Evolutionary conservation across 1,284 basidiomycete genomes (phyloP), one percentile per base, ranked within the genome.

Genomic region (Tilletia indica): DNA sequence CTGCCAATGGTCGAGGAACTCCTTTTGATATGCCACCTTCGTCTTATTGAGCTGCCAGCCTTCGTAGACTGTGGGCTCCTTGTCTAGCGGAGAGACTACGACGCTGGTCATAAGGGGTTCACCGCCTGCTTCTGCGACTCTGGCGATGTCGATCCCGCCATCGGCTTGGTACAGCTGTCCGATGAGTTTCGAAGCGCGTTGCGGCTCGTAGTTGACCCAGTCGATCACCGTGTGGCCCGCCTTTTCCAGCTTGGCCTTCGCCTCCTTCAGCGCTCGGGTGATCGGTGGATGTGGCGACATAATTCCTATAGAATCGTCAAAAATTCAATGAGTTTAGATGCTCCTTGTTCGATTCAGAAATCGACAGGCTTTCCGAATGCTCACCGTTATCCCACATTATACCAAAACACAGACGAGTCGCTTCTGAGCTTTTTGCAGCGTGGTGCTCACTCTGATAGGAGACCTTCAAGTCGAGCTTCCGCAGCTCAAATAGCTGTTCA

Each of bases 1-100:
- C 74, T 89, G 88, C 89, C 89, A 90, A 70, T 88, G 86, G 36
- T 85, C 85, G 38, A 89, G 84, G 87, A 89, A 81, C 86, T 80
- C 76, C 82, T 85, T 86, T 25, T 89, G 83, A 87, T 88, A 75
- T 79, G 84, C 79, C 86, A 86, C 71, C 83, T 77, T 74, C 21
- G 64, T 67, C 51, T 70, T 68, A 66, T 76, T 87, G 49, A 87
- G 68, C 75, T 89, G 88, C 89, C 89, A 91, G 4, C 89, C 84
- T 70, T 88, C 85, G 73, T 86, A 89, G 0, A 88, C 88, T 5
- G 85, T 85, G 39, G 78, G 42, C 49, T 73, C 71, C 31, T 70
- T 38, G 45, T 5, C 38, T 71, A 9, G 73, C 71, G 42, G 51
- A 38, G 16, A 54, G 36, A 54, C 72, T 14, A 4, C 72, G 14